phyloP scores from a whole-genome alignment of 75 land plant species.

The Selaginella moellendorffii region DNA sequence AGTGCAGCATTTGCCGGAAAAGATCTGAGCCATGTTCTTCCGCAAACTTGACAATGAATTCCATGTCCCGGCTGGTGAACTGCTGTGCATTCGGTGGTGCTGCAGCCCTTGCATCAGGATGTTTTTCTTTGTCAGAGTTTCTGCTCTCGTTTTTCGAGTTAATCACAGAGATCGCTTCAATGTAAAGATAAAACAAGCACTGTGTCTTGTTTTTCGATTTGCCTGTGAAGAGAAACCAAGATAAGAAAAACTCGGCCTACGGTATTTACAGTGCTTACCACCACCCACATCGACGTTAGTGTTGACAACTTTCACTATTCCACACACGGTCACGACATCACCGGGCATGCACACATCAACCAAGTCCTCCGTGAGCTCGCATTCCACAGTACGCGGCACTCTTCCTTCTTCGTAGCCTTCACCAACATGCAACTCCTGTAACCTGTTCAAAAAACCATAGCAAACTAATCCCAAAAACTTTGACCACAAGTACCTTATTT shows the following conservation, averaged over 20 bases:
- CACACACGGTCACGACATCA: constrained; percentile 87
- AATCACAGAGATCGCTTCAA: constrained; percentile 79
- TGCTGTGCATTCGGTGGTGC: constrained; percentile 36
- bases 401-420: constrained; percentile 88
- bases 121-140: constrained; percentile 25
- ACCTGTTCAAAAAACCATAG: too few species aligned
- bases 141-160: constrained; percentile 60
- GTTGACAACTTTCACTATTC: constrained; percentile 78
- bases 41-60: constrained; percentile 74
- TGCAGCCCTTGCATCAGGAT: constrained; percentile 23
- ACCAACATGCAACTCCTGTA: constrained; percentile 54
- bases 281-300: constrained; percentile 90
- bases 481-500: constrained; percentile 63
- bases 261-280: too few species aligned
- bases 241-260: too few species aligned
- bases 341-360: constrained; percentile 94
- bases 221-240: too few species aligned
- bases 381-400: constrained; percentile 88
- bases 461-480: too few species aligned
- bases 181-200: constrained; percentile 71
- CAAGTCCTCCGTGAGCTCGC: constrained; percentile 87
- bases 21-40: constrained; percentile 77
- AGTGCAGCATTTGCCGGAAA: constrained; percentile 83
- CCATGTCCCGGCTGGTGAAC: constrained; percentile 69
- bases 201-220: constrained; percentile 68